Base-by-base conservation (phyloP, 768 basidiomycete genomes). In the Leccinum variicolor region DNA sequence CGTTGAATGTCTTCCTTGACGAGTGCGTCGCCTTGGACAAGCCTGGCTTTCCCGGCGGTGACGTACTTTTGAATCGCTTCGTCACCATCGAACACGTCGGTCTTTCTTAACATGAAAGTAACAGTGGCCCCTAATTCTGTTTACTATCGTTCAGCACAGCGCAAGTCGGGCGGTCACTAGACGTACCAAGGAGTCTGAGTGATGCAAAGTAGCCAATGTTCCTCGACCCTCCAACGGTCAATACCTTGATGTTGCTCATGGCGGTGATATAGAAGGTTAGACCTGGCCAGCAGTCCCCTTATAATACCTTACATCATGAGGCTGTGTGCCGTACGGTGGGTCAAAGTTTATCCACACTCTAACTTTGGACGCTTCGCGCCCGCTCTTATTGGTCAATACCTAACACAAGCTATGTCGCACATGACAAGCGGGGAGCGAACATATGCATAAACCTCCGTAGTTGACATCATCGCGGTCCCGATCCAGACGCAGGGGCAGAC, bases 11-110 rank as follows among this genome's bases (percentile, higher is more conserved):
- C 84, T 1, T 73, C 76, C 54, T 76, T 67, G 34, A 78, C 74
- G 7, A 84, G 74, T 0, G 83, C 87, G 60, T 90, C 86, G 6
- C 88, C 88, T 58, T 83, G 75, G 10, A 86, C 64, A 8, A 89
- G 69, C 11, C 69, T 76, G 2, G 82, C 88, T 53, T 77, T 77
- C 5, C 84, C 85, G 0, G 74, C 64, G 49, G 74, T 66, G 50
- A 89, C 63, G 65, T 81, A 79, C 10, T 60, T 57, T 61, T 87
- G 81, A n/a, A 90, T 79, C 2, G 60, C 62, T 23, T 74, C 72
- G 61, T 89, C 82, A 7, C 70, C 60, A 46, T 86, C 84, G 60
- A 89, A 88, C 4, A 76, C 75, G 9, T 71, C 59, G 0, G 79
- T 71, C 17, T 73, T 76, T 29, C 88, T 81, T 34, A 89, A 75